These are phyloP conservation scores for Colletotrichum spinosum DNA, from an alignment of 2,329 filamentous ascomycete species.

Conservation along the genomic window DNA sequence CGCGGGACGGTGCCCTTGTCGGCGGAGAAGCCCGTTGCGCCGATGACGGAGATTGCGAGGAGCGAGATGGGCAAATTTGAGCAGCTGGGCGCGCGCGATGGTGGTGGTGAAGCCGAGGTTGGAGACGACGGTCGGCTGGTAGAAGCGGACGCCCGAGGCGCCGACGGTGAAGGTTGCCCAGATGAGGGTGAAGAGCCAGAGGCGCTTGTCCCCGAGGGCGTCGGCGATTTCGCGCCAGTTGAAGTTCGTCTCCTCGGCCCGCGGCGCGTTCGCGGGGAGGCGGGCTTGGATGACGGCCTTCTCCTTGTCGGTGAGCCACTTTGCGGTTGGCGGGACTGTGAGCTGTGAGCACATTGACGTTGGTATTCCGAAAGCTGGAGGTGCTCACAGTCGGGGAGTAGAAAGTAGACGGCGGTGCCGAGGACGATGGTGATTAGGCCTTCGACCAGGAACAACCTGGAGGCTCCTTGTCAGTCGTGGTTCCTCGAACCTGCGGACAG, in stretches of 20 bases:
- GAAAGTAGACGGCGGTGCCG: conserved; percentile 61
- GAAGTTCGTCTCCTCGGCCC: conserved; percentile 55
- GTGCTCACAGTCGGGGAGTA: conserved; percentile 62
- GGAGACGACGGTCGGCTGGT: conserved; percentile 56
- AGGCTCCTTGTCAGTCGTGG: background rate
- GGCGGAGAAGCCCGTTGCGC: conserved; percentile 53
- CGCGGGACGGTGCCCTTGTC: conserved; percentile 56
- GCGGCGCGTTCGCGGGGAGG: conserved; percentile 56
- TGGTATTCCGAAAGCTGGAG: conserved; percentile 46
- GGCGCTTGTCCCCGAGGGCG: conserved; percentile 52
- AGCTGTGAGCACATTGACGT: conserved; percentile 51
- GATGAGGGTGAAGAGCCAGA: conserved; percentile 59
- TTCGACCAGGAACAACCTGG: conserved; percentile 55
- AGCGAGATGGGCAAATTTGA: conserved; percentile 62
- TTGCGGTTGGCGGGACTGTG: conserved; percentile 55
- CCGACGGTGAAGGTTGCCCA: conserved; percentile 59
- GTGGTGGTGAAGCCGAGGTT: conserved; percentile 48
- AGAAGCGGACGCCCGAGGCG: conserved; percentile 54
- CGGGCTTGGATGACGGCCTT: conserved; percentile 61
- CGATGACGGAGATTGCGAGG: conserved; percentile 55
- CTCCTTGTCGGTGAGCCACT: conserved; percentile 58
- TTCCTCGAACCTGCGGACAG: no score
- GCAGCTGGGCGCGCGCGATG: conserved; percentile 59
- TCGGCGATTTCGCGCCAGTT: conserved; percentile 50
- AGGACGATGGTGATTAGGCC: conserved; percentile 59